Evolutionary conservation across 2,329 filamentous ascomycete genomes (phyloP), one percentile per base, ranked within the genome.

Genomic region (Coleophoma cylindrospora): DNA sequence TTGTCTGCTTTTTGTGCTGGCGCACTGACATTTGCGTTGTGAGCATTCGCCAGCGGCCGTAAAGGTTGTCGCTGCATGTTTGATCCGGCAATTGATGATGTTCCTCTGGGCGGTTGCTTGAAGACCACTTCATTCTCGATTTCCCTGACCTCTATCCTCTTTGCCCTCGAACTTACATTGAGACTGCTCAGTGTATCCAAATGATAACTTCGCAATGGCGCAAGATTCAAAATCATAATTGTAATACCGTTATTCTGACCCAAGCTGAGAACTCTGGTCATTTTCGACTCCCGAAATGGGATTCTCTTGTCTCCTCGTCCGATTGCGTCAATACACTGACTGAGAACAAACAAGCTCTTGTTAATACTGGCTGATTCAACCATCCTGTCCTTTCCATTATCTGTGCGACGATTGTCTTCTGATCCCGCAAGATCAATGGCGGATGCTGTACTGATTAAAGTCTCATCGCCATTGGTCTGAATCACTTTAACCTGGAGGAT

Each of bases 321-420:
- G 64, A 97, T 97, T 50, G 92, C 92, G 65, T 97, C 92, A 48
- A 97, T 92, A 61, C 92, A 97, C 66, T 96, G 91, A 40, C 90
- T 92, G 45, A 97, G 73, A 15, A 96, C 91, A 62, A 97, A 97
- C 7, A 97, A 76, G 56, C 89, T 95, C 73, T 96, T 97, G 77
- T 97, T 97, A 74, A 97, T 97, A 63, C 89, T 92, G 0, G 92
- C 91, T 37, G 91, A 96, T 69, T 97, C 92, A n/a, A 96, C 81
- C 65, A 97, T 75, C 22, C 92, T 80, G 67, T 96, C 91, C 66
- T 91, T 94, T 61, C 86, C 90, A 67, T 97, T 97, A 47, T 96
- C 92, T 0, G 92, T 97, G 45, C 92, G 79, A 45, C 92, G 81
- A 66, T 97, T 97, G 68, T 97, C 92, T 69, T 97, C 94, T 1